Evolutionary conservation across 768 basidiomycete genomes (phyloP).

Genomic region (Russula virescens): DNA sequence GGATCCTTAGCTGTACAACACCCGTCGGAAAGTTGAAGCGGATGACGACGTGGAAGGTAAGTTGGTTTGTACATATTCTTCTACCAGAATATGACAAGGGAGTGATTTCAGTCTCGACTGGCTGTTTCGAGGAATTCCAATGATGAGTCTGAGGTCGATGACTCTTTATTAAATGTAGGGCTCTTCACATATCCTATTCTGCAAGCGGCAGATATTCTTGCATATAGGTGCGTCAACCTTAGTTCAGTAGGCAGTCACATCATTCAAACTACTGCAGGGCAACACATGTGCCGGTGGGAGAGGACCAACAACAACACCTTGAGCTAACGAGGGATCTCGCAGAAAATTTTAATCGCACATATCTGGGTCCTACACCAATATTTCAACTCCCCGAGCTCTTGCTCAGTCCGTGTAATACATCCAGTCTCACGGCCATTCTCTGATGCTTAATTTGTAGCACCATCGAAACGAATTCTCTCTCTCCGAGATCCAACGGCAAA

Average conservation of each 20-base stretch:
- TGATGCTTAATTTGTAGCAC: constrained; percentile 42
- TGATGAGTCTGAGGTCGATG: constrained; percentile 72
- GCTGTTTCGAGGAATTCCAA: constrained; percentile 69
- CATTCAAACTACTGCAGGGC: constrained; percentile 42
- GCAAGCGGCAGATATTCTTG: constrained; percentile 88
- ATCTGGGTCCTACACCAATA: constrained; percentile 39
- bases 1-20: constrained; percentile 83
- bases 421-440: background rate
- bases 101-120: constrained; percentile 61
- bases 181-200: constrained; percentile 90
- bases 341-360: constrained; percentile 72
- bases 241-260: background rate
- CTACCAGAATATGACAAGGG: constrained; percentile 11
- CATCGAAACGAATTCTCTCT: constrained; percentile 76
- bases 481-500: constrained; percentile 83
- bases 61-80: constrained; percentile 21
- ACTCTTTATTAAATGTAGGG: constrained; percentile 76
- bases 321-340: constrained; percentile 87
- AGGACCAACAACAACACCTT: constrained; percentile 87
- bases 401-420: constrained; percentile 46
- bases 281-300: constrained; percentile 93
- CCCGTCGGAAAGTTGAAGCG: constrained; percentile 75
- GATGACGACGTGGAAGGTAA: constrained; percentile 97
- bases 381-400: constrained; percentile 75
- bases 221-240: constrained; percentile 58